Conservation (phyloP, 2,329 filamentous ascomycete genomes). For the Aspergillus pseudoviridinutans region DNA sequence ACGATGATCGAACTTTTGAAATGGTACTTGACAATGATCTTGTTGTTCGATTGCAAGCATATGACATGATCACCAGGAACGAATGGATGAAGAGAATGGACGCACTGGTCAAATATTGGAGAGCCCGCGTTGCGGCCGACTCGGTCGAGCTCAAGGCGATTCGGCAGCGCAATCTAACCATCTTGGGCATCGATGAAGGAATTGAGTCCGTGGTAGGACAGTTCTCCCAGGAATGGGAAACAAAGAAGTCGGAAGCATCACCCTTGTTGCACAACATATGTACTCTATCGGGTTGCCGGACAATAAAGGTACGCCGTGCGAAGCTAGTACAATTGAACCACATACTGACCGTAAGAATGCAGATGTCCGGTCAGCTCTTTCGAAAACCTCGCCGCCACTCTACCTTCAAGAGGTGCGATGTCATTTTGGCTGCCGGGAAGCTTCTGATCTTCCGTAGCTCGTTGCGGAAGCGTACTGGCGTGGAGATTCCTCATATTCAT, state of each 20-base stretch:
- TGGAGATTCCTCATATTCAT: conserved; percentile 57
- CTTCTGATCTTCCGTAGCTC: conserved; percentile 61
- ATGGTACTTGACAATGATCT: conserved; percentile 59
- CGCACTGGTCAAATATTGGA: conserved; percentile 60
- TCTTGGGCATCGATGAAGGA: conserved; percentile 62
- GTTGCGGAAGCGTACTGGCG: conserved; percentile 52
- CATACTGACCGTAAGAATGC: conserved; percentile 1
- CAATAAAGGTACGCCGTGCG: conserved; percentile 45
- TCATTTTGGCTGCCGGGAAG: conserved; percentile 58
- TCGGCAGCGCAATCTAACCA: conserved; percentile 55
- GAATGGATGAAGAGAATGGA: conserved; percentile 60
- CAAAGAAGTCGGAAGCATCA: conserved; percentile 59
- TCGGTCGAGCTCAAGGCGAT: conserved; percentile 55
- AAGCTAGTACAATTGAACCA: not conserved
- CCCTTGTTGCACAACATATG: conserved; percentile 66
- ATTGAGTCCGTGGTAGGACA: conserved; percentile 63
- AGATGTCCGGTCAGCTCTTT: conserved; percentile 60
- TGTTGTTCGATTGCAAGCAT: conserved; percentile 58
- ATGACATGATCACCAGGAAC: conserved; percentile 53
- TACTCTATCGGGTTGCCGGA: conserved; percentile 59
- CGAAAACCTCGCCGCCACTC: conserved; percentile 60
- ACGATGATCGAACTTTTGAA: conserved; percentile 59
- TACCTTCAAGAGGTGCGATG: conserved; percentile 58
- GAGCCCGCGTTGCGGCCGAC: conserved; percentile 52
- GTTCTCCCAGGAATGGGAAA: conserved; percentile 66